Evolutionary conservation across 257 asterid species (phyloP).

Genomic region (Prunella vulgaris): DNA sequence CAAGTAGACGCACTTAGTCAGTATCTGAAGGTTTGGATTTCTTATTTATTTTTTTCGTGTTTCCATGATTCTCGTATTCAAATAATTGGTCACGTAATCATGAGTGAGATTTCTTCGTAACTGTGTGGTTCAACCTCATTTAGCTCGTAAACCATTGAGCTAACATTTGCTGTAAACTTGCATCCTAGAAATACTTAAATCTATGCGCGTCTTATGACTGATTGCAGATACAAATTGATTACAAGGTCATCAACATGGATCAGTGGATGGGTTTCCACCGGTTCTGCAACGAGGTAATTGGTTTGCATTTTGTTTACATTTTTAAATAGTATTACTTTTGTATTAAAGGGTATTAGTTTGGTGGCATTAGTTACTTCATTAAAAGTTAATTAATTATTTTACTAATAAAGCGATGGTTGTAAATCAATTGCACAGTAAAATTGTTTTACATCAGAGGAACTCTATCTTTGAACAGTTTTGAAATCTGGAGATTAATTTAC

Average conservation of each 20-base stretch:
- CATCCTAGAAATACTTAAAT: conserved; percentile 8
- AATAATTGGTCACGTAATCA: not conserved
- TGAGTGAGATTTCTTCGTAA: not conserved
- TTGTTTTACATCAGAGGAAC: too few relatives aligned
- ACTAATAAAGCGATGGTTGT: too few relatives aligned
- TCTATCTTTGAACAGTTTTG: not conserved
- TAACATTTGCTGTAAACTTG: not conserved
- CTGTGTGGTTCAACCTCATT: too few relatives aligned
- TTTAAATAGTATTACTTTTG: too few relatives aligned
- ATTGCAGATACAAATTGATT: conserved; percentile 67
- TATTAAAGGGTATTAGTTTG: too few relatives aligned
- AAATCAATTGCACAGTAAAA: too few relatives aligned
- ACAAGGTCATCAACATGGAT: conserved; percentile 82
- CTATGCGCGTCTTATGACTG: too few relatives aligned
- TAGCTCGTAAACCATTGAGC: not conserved
- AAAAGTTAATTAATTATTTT: too few relatives aligned
- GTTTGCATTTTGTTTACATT: not conserved
- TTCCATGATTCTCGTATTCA: not conserved
- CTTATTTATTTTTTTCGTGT: not conserved
- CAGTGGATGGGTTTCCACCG: conserved; percentile 85
- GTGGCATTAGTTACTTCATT: too few relatives aligned
- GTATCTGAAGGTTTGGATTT: conserved; percentile 60
- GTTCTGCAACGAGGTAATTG: conserved; percentile 70
- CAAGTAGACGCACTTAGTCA: conserved; percentile 66
- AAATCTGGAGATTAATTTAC: not conserved